phyloP scores from a whole-genome alignment of 2,329 filamentous ascomycete species.

The Colletotrichum abscissum region DNA sequence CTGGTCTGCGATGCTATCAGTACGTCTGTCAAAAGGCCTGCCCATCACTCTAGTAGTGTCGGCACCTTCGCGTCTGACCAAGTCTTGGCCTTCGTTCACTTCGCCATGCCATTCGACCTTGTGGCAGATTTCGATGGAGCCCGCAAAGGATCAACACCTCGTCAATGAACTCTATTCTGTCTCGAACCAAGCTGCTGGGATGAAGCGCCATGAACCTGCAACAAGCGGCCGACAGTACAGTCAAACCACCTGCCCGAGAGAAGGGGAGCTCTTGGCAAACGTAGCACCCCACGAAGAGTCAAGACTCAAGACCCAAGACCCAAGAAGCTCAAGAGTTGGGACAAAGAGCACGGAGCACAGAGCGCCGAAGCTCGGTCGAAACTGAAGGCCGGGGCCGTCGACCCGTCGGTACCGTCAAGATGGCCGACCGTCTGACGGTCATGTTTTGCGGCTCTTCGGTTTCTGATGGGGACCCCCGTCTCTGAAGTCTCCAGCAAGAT shows the following conservation, averaged over 20 bases:
- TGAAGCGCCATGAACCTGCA: constrained; percentile 18
- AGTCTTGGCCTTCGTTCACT: neutral
- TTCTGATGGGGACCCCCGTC: neutral
- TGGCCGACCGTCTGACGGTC: neutral
- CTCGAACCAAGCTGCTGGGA: constrained; percentile 30
- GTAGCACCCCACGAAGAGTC: neutral
- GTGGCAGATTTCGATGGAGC: neutral
- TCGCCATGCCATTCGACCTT: neutral
- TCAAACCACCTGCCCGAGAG: neutral
- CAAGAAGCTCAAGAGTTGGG: neutral
- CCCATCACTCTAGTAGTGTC: neutral
- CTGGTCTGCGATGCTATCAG: neutral
- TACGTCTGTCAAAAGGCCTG: neutral
- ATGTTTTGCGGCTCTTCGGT: constrained; percentile 18
- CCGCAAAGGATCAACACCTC: neutral
- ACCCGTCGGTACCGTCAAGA: neutral
- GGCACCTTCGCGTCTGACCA: neutral
- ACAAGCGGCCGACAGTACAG: neutral
- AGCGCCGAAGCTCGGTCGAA: constrained; percentile 18
- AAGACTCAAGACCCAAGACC: neutral
- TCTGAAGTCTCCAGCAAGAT: neutral
- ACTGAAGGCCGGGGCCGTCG: constrained; percentile 6
- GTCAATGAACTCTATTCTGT: constrained; percentile 11
- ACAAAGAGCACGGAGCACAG: neutral
- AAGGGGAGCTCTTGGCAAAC: neutral